phyloP scores from a whole-genome alignment of 78 protist genomes.

The Polysphondylium violaceum region DNA sequence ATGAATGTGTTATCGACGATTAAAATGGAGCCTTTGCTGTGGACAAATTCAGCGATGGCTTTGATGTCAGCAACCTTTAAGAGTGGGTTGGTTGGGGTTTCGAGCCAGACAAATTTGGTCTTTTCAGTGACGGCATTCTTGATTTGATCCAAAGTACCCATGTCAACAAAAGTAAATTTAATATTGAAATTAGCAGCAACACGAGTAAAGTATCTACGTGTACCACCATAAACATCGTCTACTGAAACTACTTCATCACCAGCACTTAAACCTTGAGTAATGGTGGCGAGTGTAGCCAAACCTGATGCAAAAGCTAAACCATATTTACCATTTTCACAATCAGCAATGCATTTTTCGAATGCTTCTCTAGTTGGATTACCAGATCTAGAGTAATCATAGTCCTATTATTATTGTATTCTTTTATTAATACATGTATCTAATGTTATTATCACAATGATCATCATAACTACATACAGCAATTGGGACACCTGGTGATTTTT shows the following conservation, averaged over 20 bases:
- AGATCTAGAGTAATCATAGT: slow-evolving; percentile 95
- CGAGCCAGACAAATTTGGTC: slow-evolving; percentile 93
- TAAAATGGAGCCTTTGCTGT: slow-evolving; percentile 78
- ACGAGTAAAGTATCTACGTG: slow-evolving; percentile 80
- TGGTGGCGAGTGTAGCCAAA: slow-evolving; percentile 82
- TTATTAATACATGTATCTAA: neutral
- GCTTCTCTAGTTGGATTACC: slow-evolving; percentile 97
- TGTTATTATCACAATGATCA: neutral
- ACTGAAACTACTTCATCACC: slow-evolving; percentile 94
- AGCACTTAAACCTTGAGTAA: slow-evolving; percentile 60
- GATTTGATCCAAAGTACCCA: slow-evolving; percentile 73
- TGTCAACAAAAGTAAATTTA: slow-evolving; percentile 87
- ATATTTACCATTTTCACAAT: slow-evolving; percentile 90
- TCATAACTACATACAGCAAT: slow-evolving; percentile 21
- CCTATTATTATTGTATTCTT: slow-evolving; percentile 2
- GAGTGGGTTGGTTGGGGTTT: slow-evolving; percentile 97
- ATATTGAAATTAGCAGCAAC: slow-evolving; percentile 65
- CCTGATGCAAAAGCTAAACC: slow-evolving; percentile 92
- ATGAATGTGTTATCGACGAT: slow-evolving; percentile 96
- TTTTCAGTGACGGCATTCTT: slow-evolving; percentile 77
- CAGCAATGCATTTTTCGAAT: slow-evolving; percentile 92
- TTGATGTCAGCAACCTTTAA: slow-evolving; percentile 88
- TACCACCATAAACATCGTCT: slow-evolving; percentile 95
- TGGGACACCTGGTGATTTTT: slow-evolving; percentile 84
- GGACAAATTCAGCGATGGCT: slow-evolving; percentile 85